phyloP scores from a whole-genome alignment of 1,284 basidiomycete genomes.

The Fomitopsis schrenkii region DNA sequence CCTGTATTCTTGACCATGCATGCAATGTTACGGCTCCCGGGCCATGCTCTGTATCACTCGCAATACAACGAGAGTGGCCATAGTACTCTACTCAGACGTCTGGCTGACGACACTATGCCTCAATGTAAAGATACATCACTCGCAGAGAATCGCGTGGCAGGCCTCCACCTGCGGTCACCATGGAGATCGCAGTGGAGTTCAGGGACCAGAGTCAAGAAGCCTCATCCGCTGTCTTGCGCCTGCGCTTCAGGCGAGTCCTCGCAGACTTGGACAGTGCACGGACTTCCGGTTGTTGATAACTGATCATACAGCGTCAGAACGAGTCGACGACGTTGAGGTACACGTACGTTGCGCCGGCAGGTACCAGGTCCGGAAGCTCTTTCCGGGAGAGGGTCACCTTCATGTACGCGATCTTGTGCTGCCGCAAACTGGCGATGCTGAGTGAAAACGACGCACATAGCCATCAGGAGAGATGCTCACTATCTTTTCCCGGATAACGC shows the following conservation, averaged over 20 bases:
- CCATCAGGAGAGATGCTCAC: slow-evolving; percentile 36
- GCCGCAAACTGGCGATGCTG: slow-evolving; percentile 44
- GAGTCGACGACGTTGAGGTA: background rate
- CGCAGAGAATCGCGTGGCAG: no score
- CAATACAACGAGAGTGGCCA: no score
- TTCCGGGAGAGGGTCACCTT: slow-evolving; percentile 61
- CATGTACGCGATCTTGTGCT: slow-evolving; percentile 70
- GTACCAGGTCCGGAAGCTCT: slow-evolving; percentile 41
- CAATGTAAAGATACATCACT: no score
- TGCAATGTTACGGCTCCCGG: background rate
- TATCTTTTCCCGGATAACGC: slow-evolving; percentile 50
- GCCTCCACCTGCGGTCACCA: no score
- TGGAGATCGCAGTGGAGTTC: no score
- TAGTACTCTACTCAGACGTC: no score
- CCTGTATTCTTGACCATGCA: background rate
- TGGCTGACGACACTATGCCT: background rate
- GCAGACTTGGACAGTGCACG: slow-evolving; percentile 57
- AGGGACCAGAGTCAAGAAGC: background rate
- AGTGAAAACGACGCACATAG: background rate
- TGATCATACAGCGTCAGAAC: slow-evolving; percentile 23
- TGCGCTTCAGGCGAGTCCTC: slow-evolving; percentile 39
- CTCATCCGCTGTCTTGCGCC: background rate
- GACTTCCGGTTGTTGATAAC: slow-evolving; percentile 50
- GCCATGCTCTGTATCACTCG: background rate
- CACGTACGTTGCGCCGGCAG: slow-evolving; percentile 50